phyloP scores from a whole-genome alignment of 345 rosid genomes.

The Bruguiera parviflora region DNA sequence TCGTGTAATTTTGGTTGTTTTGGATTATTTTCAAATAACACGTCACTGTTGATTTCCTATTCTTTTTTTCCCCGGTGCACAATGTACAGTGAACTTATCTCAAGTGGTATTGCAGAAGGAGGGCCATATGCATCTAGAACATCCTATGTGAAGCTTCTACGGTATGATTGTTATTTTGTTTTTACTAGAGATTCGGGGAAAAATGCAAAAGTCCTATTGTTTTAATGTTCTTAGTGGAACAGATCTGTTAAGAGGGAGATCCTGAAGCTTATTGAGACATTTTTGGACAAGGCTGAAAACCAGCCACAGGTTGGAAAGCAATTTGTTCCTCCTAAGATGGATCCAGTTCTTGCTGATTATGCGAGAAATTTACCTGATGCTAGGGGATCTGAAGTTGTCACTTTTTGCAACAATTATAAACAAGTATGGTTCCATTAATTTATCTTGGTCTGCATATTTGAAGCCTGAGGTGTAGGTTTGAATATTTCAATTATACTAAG shows the following conservation, averaged over 20 bases:
- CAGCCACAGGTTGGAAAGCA: slow-evolving; percentile 96
- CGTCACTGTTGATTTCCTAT: slow-evolving; percentile 6
- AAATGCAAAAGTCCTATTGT: neutral
- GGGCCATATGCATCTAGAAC: slow-evolving; percentile 90
- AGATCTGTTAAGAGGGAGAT: slow-evolving; percentile 99
- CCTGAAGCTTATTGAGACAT: slow-evolving; percentile 92
- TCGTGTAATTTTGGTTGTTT: neutral
- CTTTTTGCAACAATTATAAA: slow-evolving; percentile 97
- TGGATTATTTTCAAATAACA: slow-evolving; percentile 1
- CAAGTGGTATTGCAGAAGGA: slow-evolving; percentile 83
- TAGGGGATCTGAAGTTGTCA: slow-evolving; percentile 97
- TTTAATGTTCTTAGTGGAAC: slow-evolving; percentile 23
- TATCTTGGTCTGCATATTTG: neutral
- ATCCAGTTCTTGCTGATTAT: slow-evolving; percentile 93
- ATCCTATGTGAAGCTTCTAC: slow-evolving; percentile 82
- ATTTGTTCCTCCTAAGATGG: slow-evolving; percentile 99
- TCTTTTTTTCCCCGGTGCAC: slow-evolving; percentile 40
- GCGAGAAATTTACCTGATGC: slow-evolving; percentile 98
- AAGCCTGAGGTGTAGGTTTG: too few relatives aligned
- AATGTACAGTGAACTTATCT: slow-evolving; percentile 99
- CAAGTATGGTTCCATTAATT: slow-evolving; percentile 47
- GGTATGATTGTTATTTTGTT: slow-evolving; percentile 40
- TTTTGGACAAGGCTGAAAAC: slow-evolving; percentile 97
- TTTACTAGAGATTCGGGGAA: slow-evolving; percentile 10
- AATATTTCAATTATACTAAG: too few relatives aligned